Conservation (phyloP, 2,329 filamentous ascomycete species). For the Ascochyta rabiei region DNA sequence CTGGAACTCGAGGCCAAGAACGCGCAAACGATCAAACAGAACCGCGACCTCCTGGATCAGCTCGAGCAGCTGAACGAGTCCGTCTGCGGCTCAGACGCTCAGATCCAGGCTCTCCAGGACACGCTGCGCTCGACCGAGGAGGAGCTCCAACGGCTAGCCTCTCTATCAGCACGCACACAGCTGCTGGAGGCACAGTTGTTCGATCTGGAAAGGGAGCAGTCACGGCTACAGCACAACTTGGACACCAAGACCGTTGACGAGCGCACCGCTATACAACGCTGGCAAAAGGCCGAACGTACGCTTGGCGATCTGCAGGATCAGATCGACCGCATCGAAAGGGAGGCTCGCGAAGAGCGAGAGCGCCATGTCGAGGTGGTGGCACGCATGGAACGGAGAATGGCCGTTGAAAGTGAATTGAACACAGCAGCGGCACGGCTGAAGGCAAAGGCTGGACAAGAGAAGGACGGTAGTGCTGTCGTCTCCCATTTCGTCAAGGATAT, state of each 20-base stretch:
- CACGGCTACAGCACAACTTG: conserved; percentile 70
- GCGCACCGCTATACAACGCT: conserved; percentile 78
- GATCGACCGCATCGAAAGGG: conserved; percentile 84
- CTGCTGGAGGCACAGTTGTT: conserved; percentile 81
- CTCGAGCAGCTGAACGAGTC: conserved; percentile 82
- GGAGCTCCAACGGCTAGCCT: conserved; percentile 75
- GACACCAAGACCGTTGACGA: conserved; percentile 74
- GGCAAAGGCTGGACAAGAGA: conserved; percentile 67
- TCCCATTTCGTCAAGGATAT: conserved; percentile 96
- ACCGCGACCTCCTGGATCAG: conserved; percentile 78
- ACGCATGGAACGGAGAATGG: conserved; percentile 82
- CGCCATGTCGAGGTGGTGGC: conserved; percentile 80
- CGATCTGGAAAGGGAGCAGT: conserved; percentile 81
- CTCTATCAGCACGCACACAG: conserved; percentile 74
- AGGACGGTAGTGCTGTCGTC: conserved; percentile 73
- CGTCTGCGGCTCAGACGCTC: conserved; percentile 79
- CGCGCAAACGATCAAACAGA: conserved; percentile 79
- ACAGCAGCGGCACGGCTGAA: conserved; percentile 80
- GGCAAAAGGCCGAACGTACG: conserved; percentile 82
- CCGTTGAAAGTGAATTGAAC: conserved; percentile 81
- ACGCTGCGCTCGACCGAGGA: conserved; percentile 79
- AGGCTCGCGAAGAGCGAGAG: conserved; percentile 79
- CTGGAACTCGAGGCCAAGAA: conserved; percentile 73
- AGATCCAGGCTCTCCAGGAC: conserved; percentile 76
- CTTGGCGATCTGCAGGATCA: conserved; percentile 83